These are phyloP conservation scores for Vigna trinervia DNA, from an alignment of 306 rosid genomes.

Conservation along the genomic window DNA sequence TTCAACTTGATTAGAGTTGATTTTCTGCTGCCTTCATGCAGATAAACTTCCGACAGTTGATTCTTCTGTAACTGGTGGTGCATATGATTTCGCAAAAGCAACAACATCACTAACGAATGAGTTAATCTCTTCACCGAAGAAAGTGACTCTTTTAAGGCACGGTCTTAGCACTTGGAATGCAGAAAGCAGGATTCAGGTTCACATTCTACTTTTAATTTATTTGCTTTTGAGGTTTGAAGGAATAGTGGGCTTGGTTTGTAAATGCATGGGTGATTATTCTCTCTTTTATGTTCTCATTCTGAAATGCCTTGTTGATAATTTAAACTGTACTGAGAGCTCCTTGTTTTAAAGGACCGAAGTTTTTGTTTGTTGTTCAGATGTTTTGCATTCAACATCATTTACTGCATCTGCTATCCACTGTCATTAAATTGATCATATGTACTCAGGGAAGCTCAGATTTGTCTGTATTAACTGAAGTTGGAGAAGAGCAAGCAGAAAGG, in stretches of 20 bases:
- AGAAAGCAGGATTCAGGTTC: constrained; percentile 77
- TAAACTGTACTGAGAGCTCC: not conserved
- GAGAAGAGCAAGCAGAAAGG: constrained; percentile 71
- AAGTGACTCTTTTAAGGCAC: constrained; percentile 70
- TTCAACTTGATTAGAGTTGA: constrained; percentile 17
- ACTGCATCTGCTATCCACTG: not conserved
- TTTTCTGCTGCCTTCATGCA: constrained; percentile 42
- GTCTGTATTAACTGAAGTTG: constrained; percentile 68
- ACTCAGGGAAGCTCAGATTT: constrained; percentile 70
- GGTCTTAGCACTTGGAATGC: constrained; percentile 84
- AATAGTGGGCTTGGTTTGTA: constrained; percentile 1
- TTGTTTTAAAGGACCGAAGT: not conserved
- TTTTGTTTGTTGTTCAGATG: not conserved
- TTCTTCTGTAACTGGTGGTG: constrained; percentile 68
- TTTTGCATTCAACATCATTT: not conserved
- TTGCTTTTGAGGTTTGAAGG: not conserved
- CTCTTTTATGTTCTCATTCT: constrained; percentile 23
- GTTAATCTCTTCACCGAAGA: constrained; percentile 66
- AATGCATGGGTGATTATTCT: not conserved
- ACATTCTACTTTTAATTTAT: constrained; percentile 32
- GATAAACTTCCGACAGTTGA: constrained; percentile 48
- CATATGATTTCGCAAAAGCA: constrained; percentile 69
- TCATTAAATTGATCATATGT: constrained; percentile 40
- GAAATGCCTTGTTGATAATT: constrained; percentile 1
- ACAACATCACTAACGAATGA: constrained; percentile 63